phyloP scores from a whole-genome alignment of 257 asterid genomes.

The Fraxinus cuspidata region DNA sequence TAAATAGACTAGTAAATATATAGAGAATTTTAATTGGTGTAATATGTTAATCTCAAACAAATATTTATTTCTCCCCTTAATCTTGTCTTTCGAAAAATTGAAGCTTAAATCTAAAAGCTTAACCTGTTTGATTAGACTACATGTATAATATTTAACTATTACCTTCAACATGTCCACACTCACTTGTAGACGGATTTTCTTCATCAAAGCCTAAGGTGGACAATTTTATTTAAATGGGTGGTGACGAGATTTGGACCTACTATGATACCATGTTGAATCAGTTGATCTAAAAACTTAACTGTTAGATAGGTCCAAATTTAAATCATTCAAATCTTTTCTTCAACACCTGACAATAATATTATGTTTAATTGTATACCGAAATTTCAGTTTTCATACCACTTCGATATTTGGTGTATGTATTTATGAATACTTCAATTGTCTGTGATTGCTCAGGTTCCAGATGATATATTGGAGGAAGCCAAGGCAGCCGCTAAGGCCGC shows the following conservation, averaged over 20 bases:
- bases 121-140: no score
- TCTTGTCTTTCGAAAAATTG: background rate
- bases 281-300: no score
- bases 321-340: background rate
- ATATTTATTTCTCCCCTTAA: background rate
- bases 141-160: no score
- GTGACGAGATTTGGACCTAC: no score
- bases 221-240: no score
- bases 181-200: no score
- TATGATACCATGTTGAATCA: no score
- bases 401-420: background rate
- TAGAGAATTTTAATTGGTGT: background rate
- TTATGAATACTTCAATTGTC: background rate
- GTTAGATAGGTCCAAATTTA: no score
- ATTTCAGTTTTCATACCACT: background rate
- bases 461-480: conserved; percentile 76
- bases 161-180: no score
- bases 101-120: no score
- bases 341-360: background rate
- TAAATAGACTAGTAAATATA: no score
- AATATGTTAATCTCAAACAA: background rate
- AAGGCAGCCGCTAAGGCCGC: conserved; percentile 93
- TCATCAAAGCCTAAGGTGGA: no score
- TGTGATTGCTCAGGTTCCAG: conserved; percentile 65
- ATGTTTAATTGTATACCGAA: background rate